Conservation (phyloP, 1,284 basidiomycete species). For the Microbotryomycetes sp. region DNA sequence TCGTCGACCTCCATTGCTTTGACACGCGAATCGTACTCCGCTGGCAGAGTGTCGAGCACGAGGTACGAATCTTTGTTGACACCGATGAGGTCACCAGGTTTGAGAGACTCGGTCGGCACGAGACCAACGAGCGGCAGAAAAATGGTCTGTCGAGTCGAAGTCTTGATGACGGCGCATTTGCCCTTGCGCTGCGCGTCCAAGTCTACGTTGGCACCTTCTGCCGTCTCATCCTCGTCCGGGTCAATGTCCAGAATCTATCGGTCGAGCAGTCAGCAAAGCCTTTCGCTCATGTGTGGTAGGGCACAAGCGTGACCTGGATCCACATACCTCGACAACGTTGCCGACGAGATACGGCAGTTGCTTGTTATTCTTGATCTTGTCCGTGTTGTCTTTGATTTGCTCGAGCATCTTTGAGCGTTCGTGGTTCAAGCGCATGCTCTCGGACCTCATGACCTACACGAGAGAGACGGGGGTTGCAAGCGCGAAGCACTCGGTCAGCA, state of each 20-base stretch:
- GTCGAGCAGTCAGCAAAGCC: no score
- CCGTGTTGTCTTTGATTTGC: conserved; percentile 95
- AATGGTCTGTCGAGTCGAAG: conserved; percentile 88
- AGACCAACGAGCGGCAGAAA: conserved; percentile 97
- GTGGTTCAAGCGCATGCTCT: conserved; percentile 82
- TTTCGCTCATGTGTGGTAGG: conserved; percentile 4
- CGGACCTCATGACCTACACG: conserved; percentile 84
- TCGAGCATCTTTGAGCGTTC: conserved; percentile 95
- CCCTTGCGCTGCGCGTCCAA: conserved; percentile 89
- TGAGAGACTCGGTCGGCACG: conserved; percentile 81
- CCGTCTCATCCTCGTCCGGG: conserved; percentile 76
- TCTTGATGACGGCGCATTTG: conserved; percentile 98
- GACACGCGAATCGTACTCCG: conserved; percentile 69
- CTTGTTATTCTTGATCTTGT: conserved; percentile 99
- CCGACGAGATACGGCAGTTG: conserved; percentile 96
- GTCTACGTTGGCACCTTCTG: conserved; percentile 73
- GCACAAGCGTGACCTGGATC: neutral
- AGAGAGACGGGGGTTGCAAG: neutral
- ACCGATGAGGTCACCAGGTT: conserved; percentile 89
- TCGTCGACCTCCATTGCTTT: conserved; percentile 92
- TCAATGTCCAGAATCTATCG: conserved; percentile 85
- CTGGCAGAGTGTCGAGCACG: conserved; percentile 76
- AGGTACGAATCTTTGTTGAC: conserved; percentile 99
- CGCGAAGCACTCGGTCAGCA: neutral
- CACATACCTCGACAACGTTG: conserved; percentile 84